Evolutionary conservation across 257 asterid genomes (phyloP).

Genomic region (Nicotiana otophora): DNA sequence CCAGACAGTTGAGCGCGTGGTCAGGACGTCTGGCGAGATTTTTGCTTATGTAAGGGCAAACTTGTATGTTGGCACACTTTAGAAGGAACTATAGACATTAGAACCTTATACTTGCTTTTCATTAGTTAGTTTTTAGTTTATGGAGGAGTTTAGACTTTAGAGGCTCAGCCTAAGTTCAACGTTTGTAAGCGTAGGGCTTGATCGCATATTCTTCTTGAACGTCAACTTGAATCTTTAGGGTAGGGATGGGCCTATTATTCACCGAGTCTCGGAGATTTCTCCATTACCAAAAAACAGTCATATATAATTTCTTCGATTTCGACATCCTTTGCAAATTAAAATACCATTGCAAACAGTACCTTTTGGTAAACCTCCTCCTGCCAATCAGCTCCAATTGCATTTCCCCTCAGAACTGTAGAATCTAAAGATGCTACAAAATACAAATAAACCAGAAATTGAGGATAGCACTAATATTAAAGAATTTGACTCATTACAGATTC

Average conservation of each 20-base stretch:
- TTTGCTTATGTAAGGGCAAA: neutral
- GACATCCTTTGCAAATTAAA: neutral
- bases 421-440: conserved; percentile 58
- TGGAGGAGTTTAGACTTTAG: neutral
- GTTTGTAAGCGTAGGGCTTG: neutral
- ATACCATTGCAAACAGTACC: conserved; percentile 33
- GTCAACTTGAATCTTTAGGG: neutral
- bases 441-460: neutral
- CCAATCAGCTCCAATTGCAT: conserved; percentile 67
- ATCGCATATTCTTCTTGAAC: neutral
- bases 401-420: conserved; percentile 72
- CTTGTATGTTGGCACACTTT: neutral
- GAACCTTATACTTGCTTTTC: neutral
- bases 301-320: neutral
- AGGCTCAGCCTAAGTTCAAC: neutral
- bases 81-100: neutral
- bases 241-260: neutral
- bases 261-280: too few species aligned
- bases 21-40: neutral
- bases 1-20: too few species aligned
- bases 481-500: neutral
- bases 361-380: conserved; percentile 79
- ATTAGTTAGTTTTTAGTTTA: neutral
- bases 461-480: neutral
- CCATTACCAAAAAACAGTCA: too few species aligned